Base-by-base conservation (phyloP, 2,329 filamentous ascomycete genomes). In the Lachnellula subtilissima region DNA sequence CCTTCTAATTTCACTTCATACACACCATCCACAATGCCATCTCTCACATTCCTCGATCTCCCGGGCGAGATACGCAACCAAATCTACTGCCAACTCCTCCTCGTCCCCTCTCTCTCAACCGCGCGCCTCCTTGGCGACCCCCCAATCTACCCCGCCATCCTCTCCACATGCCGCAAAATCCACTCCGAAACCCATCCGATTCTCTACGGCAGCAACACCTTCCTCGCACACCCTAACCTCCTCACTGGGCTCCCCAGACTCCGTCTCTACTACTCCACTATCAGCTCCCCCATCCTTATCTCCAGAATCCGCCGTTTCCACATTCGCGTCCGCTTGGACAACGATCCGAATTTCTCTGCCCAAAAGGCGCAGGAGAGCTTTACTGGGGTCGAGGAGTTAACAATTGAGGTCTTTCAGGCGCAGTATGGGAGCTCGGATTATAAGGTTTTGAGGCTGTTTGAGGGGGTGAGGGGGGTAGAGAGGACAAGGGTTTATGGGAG, bases 61-160 rank as follows among this genome's bases (percentile, higher is more conserved):
- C 78, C 87, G 23, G 75, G 76, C 2, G 85, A 88, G 63, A 75
- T 88, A 3, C 77, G 78, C 39, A 80, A 85, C 53, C 77, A 86
- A 65, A 80, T 88, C 35, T 81, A 70, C 59, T n/a, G 40, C 15
- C 32, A 61, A 15, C 64, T 70, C 39, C 64, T 69, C n/a, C 43
- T 68, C 19, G 12, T 69, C 6, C 65, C 64, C 25, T 19, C 56
- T 1, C 43, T 63, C 4, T 66, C 63, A 3, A 57, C 47, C 8
- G 56, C 54, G 5, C 52, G 55, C 46, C 51, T 50, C 2, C 52
- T 67, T 15, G 55, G 58, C 25, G 58, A 63, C 25, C 55, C 59
- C 23, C 56, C 56, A 15, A 68, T 79, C 19, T 65, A 74, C 58
- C 60, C 62, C 40, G 43, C 63, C 49, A 65, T 69, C 14, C 60